Evolutionary conservation across 371 early-diverging fungal genomes (phyloP).

Genomic region (Fennellomyces sp.): DNA sequence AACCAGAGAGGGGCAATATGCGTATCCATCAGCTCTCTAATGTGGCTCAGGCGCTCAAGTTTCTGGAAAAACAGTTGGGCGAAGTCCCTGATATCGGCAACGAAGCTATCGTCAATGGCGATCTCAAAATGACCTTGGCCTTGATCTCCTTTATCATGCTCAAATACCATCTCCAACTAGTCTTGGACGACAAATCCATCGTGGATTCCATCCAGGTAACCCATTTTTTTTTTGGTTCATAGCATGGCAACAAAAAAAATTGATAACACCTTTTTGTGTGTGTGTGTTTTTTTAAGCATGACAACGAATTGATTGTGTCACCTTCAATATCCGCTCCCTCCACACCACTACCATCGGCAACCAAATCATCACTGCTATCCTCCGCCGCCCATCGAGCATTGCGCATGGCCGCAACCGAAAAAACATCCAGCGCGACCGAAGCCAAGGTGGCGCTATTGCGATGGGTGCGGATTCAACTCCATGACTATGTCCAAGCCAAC

Average conservation of each 20-base stretch:
- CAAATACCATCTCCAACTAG: constrained; percentile 62
- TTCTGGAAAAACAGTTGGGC: constrained; percentile 61
- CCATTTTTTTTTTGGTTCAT: too few species aligned
- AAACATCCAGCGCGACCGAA: constrained; percentile 28
- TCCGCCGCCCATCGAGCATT: constrained; percentile 18
- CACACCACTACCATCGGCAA: constrained; percentile 7
- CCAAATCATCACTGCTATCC: constrained; percentile 18
- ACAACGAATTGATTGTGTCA: constrained; percentile 10
- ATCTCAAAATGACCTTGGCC: constrained; percentile 81
- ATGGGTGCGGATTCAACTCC: constrained; percentile 72
- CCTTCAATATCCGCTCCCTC: constrained; percentile 4
- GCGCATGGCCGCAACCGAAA: constrained; percentile 9
- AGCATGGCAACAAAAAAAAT: neutral
- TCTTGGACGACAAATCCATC: constrained; percentile 23
- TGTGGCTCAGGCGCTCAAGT: constrained; percentile 71
- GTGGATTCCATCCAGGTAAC: neutral
- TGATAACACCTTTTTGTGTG: neutral
- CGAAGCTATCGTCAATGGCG: constrained; percentile 85
- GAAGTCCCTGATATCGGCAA: constrained; percentile 78
- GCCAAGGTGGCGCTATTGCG: constrained; percentile 56
- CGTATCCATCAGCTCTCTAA: constrained; percentile 83
- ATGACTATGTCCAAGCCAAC: constrained; percentile 52
- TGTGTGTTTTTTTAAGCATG: neutral
- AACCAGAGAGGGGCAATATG: constrained; percentile 64
- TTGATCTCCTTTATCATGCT: constrained; percentile 80